Evolutionary conservation across 306 rosid genomes (phyloP).

Genomic region (Arachis stenosperma): DNA sequence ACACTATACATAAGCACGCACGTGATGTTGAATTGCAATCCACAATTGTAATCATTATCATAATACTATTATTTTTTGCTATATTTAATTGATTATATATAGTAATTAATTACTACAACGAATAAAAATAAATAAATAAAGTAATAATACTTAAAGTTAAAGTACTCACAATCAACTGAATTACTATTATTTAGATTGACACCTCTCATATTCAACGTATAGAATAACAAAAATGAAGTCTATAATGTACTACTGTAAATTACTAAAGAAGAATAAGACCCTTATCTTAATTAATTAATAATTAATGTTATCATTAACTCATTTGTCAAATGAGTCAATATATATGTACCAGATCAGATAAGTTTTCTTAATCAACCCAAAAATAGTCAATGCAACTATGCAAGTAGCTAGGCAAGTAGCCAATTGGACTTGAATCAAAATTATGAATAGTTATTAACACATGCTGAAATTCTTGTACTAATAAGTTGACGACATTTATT

Average conservation of each 20-base stretch:
- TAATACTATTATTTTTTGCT: too few species aligned
- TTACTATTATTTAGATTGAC: too few species aligned
- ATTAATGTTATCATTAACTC: slow-evolving; percentile 7
- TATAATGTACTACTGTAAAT: neutral
- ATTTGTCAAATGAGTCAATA: slow-evolving; percentile 18
- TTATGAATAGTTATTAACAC: neutral
- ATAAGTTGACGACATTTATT: too few species aligned
- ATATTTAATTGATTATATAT: too few species aligned
- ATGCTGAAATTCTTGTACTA: neutral
- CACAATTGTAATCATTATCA: too few species aligned
- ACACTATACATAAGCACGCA: too few species aligned
- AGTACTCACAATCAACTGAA: too few species aligned
- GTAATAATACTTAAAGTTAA: too few species aligned
- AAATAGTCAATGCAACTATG: neutral
- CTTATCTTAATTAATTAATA: neutral
- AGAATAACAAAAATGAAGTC: neutral
- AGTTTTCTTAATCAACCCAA: neutral
- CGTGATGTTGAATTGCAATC: too few species aligned
- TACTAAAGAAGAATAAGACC: neutral
- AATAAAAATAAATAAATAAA: too few species aligned
- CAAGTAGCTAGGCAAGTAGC: neutral
- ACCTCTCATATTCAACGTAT: neutral
- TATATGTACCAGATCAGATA: too few species aligned
- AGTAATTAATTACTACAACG: too few species aligned
- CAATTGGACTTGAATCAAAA: neutral